Percentiles rank a stretch among this genome's conserved stretches.
phyloP scores from a whole-genome alignment of 176 grass and related monocot species.

The Avena sativa region DNA sequence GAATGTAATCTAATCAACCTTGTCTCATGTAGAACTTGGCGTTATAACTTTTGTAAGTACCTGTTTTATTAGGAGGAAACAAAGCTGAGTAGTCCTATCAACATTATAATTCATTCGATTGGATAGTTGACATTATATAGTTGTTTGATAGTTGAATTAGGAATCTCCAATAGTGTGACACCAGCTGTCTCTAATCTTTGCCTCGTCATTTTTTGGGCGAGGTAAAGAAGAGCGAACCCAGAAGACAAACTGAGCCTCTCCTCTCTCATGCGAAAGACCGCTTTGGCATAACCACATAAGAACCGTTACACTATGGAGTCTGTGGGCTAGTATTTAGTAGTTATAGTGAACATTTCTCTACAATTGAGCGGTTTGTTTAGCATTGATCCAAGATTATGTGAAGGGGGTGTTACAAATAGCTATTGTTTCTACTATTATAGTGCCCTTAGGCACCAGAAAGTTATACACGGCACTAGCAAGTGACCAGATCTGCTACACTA shows the following conservation, averaged over 20 bases:
- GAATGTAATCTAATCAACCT: slow-evolving; percentile 24
- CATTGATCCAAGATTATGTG: slow-evolving; percentile 15
- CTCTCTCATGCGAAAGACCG: not conserved
- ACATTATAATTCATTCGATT: not conserved
- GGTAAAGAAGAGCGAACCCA: not conserved
- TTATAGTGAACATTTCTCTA: not conserved
- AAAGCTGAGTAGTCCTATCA: slow-evolving; percentile 32
- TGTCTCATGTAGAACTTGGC: slow-evolving; percentile 35
- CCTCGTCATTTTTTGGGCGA: not conserved
- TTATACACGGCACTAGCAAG: slow-evolving; percentile 21
- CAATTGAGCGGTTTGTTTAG: not conserved
- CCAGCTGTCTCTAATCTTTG: not conserved
- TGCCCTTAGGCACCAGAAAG: slow-evolving; percentile 14
- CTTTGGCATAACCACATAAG: not conserved
- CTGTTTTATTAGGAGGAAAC: not conserved
- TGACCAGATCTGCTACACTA: slow-evolving; percentile 47
- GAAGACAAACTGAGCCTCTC: not conserved
- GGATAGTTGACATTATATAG: not conserved
- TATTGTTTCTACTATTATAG: not conserved
- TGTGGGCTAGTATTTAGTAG: not conserved
- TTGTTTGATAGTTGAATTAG: slow-evolving; percentile 33
- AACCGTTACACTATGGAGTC: not conserved
- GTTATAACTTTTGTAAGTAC: slow-evolving; percentile 6
- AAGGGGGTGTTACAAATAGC: not conserved
- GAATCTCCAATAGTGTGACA: not conserved